These are phyloP conservation scores for Gracilaria caudata DNA, from an alignment of 23 red algal species.

Conservation along the genomic window DNA sequence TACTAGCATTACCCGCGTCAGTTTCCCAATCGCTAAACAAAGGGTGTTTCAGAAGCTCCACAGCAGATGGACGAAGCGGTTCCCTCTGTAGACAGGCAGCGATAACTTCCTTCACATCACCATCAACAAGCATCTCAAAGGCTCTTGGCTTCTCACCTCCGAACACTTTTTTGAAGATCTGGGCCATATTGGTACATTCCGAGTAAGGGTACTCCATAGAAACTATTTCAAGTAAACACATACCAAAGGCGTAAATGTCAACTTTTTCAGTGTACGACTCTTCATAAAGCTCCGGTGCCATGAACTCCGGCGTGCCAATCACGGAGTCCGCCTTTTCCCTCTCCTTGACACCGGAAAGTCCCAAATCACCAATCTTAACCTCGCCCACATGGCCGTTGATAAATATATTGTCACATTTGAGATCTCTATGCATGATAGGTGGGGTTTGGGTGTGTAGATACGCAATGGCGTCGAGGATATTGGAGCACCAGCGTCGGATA, in stretches of 20 bases:
- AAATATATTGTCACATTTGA: constrained; percentile 99
- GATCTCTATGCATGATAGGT: constrained; percentile 98
- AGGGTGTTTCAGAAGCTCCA: constrained; percentile 75
- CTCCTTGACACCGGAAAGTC: constrained; percentile 91
- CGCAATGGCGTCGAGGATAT: constrained; percentile 95
- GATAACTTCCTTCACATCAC: constrained; percentile 91
- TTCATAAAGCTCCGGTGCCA: constrained; percentile 99
- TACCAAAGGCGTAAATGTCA: constrained; percentile 99
- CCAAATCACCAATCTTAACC: constrained; percentile 98
- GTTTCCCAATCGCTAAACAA: constrained; percentile 93
- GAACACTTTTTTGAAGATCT: constrained; percentile 97
- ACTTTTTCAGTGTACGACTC: constrained; percentile 98
- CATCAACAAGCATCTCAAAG: constrained; percentile 74
- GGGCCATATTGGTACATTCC: constrained; percentile 94
- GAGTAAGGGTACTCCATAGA: constrained; percentile 98
- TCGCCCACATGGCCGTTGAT: constrained; percentile 98
- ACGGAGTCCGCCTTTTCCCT: constrained; percentile 78
- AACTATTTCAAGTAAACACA: constrained; percentile 99
- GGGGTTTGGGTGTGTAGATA: constrained; percentile 90
- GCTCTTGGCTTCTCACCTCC: constrained; percentile 82
- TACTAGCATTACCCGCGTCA: constrained; percentile 80
- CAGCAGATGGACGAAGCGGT: constrained; percentile 77
- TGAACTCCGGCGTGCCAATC: constrained; percentile 98
- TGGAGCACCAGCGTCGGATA: constrained; percentile 93
- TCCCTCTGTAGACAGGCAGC: constrained; percentile 84